Conservation (phyloP, 2,329 filamentous ascomycete species). For the Monilinia aucupariae region DNA sequence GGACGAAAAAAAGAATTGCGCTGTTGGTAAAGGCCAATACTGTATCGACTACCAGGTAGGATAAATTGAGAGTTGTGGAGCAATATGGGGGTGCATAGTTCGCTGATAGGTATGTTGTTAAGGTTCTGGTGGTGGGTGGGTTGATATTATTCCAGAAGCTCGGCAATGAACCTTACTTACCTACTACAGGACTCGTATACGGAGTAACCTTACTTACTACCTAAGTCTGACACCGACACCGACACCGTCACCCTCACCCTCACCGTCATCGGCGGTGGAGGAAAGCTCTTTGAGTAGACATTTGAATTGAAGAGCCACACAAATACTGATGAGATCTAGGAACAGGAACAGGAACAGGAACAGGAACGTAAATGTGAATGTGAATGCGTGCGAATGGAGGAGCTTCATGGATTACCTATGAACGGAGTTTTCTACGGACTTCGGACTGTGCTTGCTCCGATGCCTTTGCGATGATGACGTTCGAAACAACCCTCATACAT, state of each 20-base stretch:
- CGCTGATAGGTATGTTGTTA: not conserved
- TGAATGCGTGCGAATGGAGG: conserved; percentile 3
- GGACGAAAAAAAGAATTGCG: not conserved
- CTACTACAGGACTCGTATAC: not conserved
- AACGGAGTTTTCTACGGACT: not conserved
- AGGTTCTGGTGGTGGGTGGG: not conserved
- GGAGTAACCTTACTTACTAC: too few species aligned
- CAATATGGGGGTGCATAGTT: conserved; percentile 11
- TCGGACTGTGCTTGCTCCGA: conserved; percentile 1
- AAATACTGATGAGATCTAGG: too few species aligned
- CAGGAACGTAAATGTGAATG: too few species aligned
- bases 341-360: too few species aligned
- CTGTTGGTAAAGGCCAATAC: not conserved
- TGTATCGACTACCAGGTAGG: conserved; percentile 6
- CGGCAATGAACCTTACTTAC: not conserved
- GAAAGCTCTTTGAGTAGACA: not conserved
- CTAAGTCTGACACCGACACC: conserved; percentile 1
- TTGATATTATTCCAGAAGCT: conserved; percentile 4
- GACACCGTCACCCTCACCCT: not conserved
- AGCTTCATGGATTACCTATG: too few species aligned
- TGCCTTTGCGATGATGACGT: not conserved
- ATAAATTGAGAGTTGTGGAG: conserved; percentile 10
- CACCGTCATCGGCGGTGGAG: conserved; percentile 1
- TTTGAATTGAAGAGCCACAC: too few species aligned
- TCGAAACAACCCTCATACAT: not conserved